Base-by-base conservation (phyloP, 768 basidiomycete species). In the Candolleomyces aberdarensis region DNA sequence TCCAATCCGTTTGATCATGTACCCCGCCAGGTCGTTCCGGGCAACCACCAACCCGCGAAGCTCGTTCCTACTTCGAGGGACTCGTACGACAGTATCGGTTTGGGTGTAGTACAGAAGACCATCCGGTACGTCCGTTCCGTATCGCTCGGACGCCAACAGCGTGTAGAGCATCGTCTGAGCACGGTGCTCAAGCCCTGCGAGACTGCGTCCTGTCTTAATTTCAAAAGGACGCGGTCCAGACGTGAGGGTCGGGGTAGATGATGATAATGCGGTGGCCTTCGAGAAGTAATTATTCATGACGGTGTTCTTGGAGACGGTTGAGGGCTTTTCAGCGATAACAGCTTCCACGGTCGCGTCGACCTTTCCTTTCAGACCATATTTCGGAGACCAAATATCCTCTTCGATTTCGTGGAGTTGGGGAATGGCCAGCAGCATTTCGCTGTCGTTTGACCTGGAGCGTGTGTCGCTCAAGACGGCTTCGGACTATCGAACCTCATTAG, bases 161-260 rank as follows among this genome's bases (percentile, higher is more conserved):
- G 94, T 96, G 71, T 99, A 99, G 3, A 99, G 76, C 88, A 98
- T 95, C 1, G 97, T 99, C 74, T 99, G 97, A 0, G 97, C 97
- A 41, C 97, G 89, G 72, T 98, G 96, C 65, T 96, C 94, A 85
- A 95, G 87, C 0, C 85, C 88, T 6, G 80, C 77, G 8, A 83
- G 76, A 0, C 88, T 76, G 32, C 90, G 82, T 1, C 97, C 97
- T 0, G 97, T 99, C 75, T 99, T 99, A 75, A 99, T 93, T 72
- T 99, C 97, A 57, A 99, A 86, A 0, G 96, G 96, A 65, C 89
- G 79, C 0, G 86, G 80, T 0, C 78, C 78, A 36, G 63, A 68
- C 26, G 66, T 75, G 40, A 69, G 40, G 47, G 52, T 69, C 63
- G 41, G 15, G n/a, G 46, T 56, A 2, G 22, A 48, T 43, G 22